phyloP scores from a whole-genome alignment of 257 asterid species.

The Solanum lycopersicoides region DNA sequence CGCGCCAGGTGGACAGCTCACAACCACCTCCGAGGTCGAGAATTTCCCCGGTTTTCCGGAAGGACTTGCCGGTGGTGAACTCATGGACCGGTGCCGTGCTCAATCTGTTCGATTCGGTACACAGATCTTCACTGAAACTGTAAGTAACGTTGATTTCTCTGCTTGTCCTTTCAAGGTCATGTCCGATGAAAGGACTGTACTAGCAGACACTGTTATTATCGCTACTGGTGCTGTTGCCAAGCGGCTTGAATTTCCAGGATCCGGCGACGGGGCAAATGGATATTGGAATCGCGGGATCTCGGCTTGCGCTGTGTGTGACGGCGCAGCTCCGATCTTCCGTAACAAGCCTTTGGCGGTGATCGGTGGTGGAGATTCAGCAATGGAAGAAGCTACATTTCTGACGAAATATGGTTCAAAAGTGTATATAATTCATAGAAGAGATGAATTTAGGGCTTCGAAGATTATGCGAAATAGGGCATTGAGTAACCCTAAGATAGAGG shows the following conservation, averaged over 20 bases:
- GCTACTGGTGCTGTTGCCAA: constrained; percentile 86
- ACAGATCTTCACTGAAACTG: constrained; percentile 56
- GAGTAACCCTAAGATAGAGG: constrained; percentile 55
- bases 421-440: constrained; percentile 66
- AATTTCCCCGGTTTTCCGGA: constrained; percentile 91
- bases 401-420: constrained; percentile 80
- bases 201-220: constrained; percentile 65
- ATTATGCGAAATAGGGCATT: constrained; percentile 69
- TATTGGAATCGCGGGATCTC: constrained; percentile 90
- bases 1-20: constrained; percentile 92
- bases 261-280: constrained; percentile 15
- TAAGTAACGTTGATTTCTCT: constrained; percentile 51
- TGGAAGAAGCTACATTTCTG: constrained; percentile 85
- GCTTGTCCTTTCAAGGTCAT: constrained; percentile 39
- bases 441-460: constrained; percentile 78
- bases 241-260: constrained; percentile 52
- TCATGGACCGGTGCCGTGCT: constrained; percentile 52
- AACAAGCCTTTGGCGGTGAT: constrained; percentile 76
- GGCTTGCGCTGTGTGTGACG: constrained; percentile 95
- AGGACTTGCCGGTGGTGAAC: constrained; percentile 59
- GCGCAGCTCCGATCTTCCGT: constrained; percentile 78
- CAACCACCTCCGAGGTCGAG: constrained; percentile 88
- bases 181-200: constrained; percentile 40
- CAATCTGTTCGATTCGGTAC: constrained; percentile 65
- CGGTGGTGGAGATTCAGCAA: constrained; percentile 97